These are phyloP conservation scores for Malus hybrid DNA, from an alignment of 331 rosid species.

Conservation along the genomic window DNA sequence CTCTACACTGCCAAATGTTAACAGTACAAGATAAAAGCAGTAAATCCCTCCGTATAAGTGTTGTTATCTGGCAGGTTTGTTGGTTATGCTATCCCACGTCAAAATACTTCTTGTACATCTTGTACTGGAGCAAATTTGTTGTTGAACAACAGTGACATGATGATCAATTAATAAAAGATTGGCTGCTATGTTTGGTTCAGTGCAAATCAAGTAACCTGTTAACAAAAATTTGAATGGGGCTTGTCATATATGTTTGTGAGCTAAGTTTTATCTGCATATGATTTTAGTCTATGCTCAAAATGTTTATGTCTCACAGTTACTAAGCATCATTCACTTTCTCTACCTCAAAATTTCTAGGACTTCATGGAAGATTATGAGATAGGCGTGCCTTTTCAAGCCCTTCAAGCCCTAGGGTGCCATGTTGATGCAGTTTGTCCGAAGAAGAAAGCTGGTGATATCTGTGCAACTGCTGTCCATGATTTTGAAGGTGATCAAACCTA, in stretches of 20 bases:
- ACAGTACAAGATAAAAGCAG: too few species aligned
- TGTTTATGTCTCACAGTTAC: neutral
- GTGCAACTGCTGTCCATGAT: conserved; percentile 81
- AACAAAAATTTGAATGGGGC: neutral
- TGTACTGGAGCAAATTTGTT: neutral
- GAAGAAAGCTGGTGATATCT: conserved; percentile 69
- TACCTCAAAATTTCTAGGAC: conserved; percentile 42
- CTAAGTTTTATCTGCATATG: neutral
- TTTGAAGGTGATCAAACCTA: conserved; percentile 94
- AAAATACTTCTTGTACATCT: neutral
- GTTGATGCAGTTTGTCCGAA: conserved; percentile 82
- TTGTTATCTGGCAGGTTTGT: neutral
- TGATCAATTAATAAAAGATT: neutral
- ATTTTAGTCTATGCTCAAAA: neutral
- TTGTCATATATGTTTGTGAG: neutral
- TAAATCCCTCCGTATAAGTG: neutral
- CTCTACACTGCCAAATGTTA: neutral
- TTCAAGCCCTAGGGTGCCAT: conserved; percentile 82
- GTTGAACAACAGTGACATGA: neutral
- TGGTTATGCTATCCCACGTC: neutral
- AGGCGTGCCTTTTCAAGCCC: conserved; percentile 76
- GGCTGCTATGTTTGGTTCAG: neutral
- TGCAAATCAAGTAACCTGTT: neutral
- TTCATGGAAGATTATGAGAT: conserved; percentile 93
- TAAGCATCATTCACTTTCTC: neutral